Conservation (phyloP, 306 rosid genomes). For the Nissolia schottii region DNA sequence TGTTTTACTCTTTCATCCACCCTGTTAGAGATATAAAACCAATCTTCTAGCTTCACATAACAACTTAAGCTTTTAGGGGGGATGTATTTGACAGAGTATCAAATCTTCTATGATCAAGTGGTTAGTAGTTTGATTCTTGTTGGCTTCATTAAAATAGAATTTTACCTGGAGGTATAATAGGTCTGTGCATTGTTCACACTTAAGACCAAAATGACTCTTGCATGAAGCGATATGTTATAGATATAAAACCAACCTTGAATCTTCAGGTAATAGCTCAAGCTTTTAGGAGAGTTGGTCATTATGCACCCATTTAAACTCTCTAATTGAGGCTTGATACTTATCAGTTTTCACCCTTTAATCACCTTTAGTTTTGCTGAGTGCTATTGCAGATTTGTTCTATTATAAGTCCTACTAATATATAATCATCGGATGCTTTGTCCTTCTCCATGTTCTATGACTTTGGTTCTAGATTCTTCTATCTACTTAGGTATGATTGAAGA, state of each 20-base stretch:
- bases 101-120: not conserved
- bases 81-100: conserved; percentile 1
- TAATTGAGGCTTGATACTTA: not conserved
- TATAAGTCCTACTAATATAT: conserved; percentile 2
- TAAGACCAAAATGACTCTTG: not conserved
- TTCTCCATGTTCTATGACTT: not conserved
- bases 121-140: conserved; percentile 4
- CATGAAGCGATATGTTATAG: not conserved
- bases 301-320: conserved; percentile 6
- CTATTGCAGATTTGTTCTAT: not conserved
- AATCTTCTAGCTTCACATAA: not conserved
- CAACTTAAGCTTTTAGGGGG: not conserved
- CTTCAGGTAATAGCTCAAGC: not conserved
- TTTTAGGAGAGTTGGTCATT: not conserved
- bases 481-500: not conserved
- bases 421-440: conserved; percentile 6
- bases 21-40: conserved; percentile 11
- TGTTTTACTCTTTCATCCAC: conserved; percentile 17
- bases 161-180: not conserved
- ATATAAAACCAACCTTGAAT: conserved; percentile 11
- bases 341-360: not conserved
- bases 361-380: not conserved
- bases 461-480: not conserved
- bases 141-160: not conserved
- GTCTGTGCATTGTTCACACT: not conserved